Conservation (phyloP, 495 filamentous ascomycete genomes). For the Penicillium odoratum region DNA sequence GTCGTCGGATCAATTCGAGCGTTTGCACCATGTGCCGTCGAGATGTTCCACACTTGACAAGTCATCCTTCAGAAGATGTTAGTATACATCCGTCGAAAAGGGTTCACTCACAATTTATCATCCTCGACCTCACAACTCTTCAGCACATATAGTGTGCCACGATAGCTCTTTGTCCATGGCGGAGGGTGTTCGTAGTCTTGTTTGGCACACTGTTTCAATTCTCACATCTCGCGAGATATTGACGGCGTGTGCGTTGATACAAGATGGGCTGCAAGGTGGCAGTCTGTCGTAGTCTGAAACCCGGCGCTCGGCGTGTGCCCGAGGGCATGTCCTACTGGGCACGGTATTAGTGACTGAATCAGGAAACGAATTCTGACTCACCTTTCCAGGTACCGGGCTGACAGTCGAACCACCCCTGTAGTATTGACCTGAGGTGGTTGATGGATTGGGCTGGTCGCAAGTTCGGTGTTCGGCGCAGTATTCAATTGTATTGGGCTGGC, state of each 20-base stretch:
- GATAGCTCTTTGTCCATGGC: neutral
- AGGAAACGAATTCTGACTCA: slow-evolving; percentile 1
- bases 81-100: neutral
- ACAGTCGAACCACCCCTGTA: neutral
- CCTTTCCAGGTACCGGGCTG: slow-evolving; percentile 3
- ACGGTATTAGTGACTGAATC: neutral
- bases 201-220: too few relatives aligned
- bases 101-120: slow-evolving; percentile 3
- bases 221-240: too few relatives aligned
- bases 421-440: neutral
- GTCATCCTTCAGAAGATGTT: neutral
- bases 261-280: too few relatives aligned
- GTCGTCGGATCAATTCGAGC: too few relatives aligned
- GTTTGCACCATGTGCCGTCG: neutral
- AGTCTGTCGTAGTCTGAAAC: too few relatives aligned
- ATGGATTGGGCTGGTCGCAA: slow-evolving; percentile 2
- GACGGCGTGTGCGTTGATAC: too few relatives aligned
- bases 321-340: too few relatives aligned
- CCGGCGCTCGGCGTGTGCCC: too few relatives aligned
- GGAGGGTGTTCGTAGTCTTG: neutral
- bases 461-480: neutral
- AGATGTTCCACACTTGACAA: neutral
- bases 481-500: neutral
- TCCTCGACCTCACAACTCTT: slow-evolving; percentile 3
- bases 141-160: neutral